Conservation (phyloP, 129 eudicot species). For the Smallanthus sonchifolius region DNA sequence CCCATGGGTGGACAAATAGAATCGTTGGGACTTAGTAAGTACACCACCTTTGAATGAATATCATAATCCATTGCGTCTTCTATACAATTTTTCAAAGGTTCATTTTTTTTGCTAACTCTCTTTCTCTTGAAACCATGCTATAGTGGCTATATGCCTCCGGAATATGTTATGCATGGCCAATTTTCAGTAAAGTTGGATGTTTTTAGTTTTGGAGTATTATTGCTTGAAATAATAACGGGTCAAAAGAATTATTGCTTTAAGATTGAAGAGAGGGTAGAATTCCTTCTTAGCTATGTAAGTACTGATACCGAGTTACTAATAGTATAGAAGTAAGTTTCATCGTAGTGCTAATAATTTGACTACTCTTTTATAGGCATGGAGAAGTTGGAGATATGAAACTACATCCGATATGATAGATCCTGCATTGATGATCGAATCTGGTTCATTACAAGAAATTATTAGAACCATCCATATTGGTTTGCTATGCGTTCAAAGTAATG, state of each 20-base stretch:
- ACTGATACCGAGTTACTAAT: background rate
- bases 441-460: background rate
- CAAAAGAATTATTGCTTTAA: background rate
- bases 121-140: background rate
- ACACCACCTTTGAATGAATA: background rate
- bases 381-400: conserved; percentile 21
- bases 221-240: conserved; percentile 24
- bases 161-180: conserved; percentile 12
- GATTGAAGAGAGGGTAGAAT: background rate
- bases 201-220: background rate
- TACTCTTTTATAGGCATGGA: conserved; percentile 23
- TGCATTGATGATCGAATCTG: background rate
- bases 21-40: conserved; percentile 42
- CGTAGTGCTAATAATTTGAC: background rate
- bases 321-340: background rate
- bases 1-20: conserved; percentile 10
- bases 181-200: conserved; percentile 24
- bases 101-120: background rate
- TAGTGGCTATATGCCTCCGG: conserved; percentile 15
- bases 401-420: conserved; percentile 11
- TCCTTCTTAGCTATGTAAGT: conserved; percentile 10
- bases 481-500: background rate
- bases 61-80: background rate
- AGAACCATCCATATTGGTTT: conserved; percentile 14
- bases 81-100: background rate